Evolutionary conservation across 805 yeast species (phyloP).

Genomic region (Candida insectorum): DNA sequence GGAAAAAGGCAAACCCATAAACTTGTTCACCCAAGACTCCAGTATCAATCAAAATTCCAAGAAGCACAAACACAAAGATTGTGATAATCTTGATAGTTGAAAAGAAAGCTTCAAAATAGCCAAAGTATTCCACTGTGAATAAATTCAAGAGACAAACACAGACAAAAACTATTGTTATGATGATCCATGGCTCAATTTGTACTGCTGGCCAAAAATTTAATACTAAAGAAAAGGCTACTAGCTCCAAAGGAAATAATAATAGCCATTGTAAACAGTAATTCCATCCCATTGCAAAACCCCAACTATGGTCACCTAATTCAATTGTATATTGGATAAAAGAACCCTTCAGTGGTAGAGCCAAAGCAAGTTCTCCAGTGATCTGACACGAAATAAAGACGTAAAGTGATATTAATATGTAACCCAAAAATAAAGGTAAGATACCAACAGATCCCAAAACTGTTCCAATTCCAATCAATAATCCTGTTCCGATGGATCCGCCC

Average conservation of each 20-base stretch:
- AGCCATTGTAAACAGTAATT: constrained; percentile 55
- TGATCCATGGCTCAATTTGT: constrained; percentile 58
- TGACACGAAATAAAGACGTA: constrained; percentile 53
- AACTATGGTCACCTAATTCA: constrained; percentile 59
- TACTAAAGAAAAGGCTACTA: constrained; percentile 55
- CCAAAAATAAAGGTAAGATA: constrained; percentile 56
- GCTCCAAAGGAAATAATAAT: constrained; percentile 60
- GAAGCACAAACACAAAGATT: constrained; percentile 50
- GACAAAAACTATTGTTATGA: constrained; percentile 47
- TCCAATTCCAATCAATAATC: constrained; percentile 61
- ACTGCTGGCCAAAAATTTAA: constrained; percentile 49
- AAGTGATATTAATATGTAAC: constrained; percentile 47
- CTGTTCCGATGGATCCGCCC: constrained; percentile 23
- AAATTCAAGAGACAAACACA: constrained; percentile 42
- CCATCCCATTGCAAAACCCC: constrained; percentile 71
- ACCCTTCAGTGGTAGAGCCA: constrained; percentile 37
- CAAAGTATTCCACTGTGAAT: constrained; percentile 53
- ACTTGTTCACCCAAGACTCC: constrained; percentile 46
- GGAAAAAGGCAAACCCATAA: constrained; percentile 47
- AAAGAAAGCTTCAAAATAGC: constrained; percentile 61
- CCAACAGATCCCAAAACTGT: constrained; percentile 54
- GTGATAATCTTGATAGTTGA: constrained; percentile 61
- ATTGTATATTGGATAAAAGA: constrained; percentile 51
- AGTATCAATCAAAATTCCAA: constrained; percentile 39
- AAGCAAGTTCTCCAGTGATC: constrained; percentile 49